Evolutionary conservation across 345 rosid genomes (phyloP).

Genomic region (Eucalyptus pauciflora): DNA sequence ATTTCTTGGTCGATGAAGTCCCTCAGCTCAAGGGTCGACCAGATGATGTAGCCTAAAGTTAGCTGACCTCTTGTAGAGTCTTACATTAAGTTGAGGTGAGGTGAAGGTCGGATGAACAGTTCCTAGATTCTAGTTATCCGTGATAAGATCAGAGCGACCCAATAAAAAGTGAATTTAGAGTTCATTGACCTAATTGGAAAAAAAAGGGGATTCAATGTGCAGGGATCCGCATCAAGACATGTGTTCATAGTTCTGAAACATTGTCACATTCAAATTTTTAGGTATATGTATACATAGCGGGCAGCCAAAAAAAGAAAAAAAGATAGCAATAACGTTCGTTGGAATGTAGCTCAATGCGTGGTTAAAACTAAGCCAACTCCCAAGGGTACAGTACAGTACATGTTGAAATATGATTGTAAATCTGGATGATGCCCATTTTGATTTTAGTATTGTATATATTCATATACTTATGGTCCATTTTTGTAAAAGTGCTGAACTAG

Average conservation of each 20-base stretch:
- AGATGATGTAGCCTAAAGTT: background rate
- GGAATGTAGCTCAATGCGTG: too few relatives aligned
- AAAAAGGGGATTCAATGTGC: background rate
- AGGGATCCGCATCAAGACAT: background rate
- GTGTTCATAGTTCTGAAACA: background rate
- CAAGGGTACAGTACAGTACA: too few relatives aligned
- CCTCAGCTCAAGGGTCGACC: background rate
- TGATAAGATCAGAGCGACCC: background rate
- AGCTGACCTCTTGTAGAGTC: background rate
- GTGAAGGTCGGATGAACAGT: background rate
- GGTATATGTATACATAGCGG: background rate
- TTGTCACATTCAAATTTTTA: background rate
- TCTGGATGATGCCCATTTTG: too few relatives aligned
- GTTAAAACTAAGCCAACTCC: too few relatives aligned
- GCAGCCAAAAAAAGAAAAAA: background rate
- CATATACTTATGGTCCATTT: too few relatives aligned
- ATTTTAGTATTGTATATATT: too few relatives aligned
- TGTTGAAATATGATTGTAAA: too few relatives aligned
- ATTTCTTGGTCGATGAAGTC: background rate
- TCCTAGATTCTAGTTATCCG: background rate
- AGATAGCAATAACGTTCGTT: too few relatives aligned
- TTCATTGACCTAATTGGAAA: background rate
- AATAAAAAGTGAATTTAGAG: background rate
- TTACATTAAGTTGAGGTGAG: background rate
- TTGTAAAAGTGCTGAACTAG: too few relatives aligned